These are phyloP conservation scores for Colletotrichum sp. DNA, from an alignment of 2,329 filamentous ascomycete genomes.

Conservation along the genomic window DNA sequence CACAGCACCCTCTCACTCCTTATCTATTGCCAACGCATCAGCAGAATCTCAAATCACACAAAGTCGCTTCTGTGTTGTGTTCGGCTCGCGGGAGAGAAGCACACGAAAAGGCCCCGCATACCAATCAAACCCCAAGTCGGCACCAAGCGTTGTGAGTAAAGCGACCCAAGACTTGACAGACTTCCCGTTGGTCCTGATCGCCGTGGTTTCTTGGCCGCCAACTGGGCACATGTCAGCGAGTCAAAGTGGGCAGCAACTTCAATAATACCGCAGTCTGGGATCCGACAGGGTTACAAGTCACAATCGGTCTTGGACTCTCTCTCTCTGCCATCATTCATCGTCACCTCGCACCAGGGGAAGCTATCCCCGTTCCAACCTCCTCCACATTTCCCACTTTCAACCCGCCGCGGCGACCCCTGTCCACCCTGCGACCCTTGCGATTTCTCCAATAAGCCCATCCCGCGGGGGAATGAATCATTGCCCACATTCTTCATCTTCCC, in stretches of 20 bases:
- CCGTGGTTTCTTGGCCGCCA: background rate
- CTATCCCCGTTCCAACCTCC: background rate
- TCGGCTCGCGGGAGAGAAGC: background rate
- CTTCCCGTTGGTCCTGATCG: conserved; percentile 16
- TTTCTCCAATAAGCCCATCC: conserved; percentile 7
- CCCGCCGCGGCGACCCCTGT: background rate
- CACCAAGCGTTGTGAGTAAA: background rate
- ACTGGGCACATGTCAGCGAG: conserved; percentile 14
- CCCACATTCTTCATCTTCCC: conserved; percentile 3
- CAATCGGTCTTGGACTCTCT: background rate
- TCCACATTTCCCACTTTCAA: background rate
- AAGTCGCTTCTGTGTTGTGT: background rate
- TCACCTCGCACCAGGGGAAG: background rate
- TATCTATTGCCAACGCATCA: background rate
- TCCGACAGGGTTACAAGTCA: background rate
- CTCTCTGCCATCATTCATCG: background rate
- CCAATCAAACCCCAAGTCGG: background rate
- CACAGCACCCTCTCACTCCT: background rate
- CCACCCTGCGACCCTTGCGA: background rate
- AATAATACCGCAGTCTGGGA: background rate
- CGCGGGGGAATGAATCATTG: conserved; percentile 1
- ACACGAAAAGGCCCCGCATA: background rate
- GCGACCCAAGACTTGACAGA: background rate
- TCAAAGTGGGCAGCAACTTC: background rate
- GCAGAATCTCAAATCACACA: background rate